A percentile compares a stretch with the other conserved stretches of the same genome.
Conservation (phyloP, 352 stramenopile genomes). For the Globisporangium iwayamae region DNA sequence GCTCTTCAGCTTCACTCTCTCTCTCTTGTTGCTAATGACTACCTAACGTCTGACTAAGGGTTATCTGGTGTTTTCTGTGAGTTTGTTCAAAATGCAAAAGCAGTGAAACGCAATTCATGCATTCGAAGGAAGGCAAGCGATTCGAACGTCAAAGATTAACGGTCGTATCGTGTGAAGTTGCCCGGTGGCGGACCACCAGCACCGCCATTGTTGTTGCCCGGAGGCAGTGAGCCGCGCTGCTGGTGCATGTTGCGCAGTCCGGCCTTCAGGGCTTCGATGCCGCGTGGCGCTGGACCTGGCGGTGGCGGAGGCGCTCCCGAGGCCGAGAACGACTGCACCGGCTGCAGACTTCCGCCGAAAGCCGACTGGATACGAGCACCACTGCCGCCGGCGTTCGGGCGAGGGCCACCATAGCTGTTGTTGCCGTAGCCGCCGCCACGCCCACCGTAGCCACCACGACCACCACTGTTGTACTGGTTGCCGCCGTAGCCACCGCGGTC, state of each 20-base stretch:
- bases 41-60: neutral
- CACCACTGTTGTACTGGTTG: constrained; percentile 25
- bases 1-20: neutral
- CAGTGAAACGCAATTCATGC: constrained; percentile 1
- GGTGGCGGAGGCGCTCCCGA: constrained; percentile 33
- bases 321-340: constrained; percentile 47
- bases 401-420: constrained; percentile 18
- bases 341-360: constrained; percentile 52
- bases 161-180: constrained; percentile 49
- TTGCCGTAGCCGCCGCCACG: constrained; percentile 12
- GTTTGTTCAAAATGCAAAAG: constrained; percentile 4
- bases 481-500: constrained; percentile 17
- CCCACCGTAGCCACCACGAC: constrained; percentile 20
- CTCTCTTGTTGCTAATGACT: neutral
- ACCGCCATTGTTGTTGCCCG: constrained; percentile 4
- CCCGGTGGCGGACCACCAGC: constrained; percentile 11
- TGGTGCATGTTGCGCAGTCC: constrained; percentile 85
- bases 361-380: constrained; percentile 59
- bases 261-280: constrained; percentile 73
- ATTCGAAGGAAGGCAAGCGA: neutral
- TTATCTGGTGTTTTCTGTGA: neutral
- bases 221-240: constrained; percentile 34
- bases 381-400: constrained; percentile 6
- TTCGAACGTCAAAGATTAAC: constrained; percentile 21
- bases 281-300: constrained; percentile 27